phyloP scores from a whole-genome alignment of 169 alveolate genomes.

The Plasmodium yoelii region DNA sequence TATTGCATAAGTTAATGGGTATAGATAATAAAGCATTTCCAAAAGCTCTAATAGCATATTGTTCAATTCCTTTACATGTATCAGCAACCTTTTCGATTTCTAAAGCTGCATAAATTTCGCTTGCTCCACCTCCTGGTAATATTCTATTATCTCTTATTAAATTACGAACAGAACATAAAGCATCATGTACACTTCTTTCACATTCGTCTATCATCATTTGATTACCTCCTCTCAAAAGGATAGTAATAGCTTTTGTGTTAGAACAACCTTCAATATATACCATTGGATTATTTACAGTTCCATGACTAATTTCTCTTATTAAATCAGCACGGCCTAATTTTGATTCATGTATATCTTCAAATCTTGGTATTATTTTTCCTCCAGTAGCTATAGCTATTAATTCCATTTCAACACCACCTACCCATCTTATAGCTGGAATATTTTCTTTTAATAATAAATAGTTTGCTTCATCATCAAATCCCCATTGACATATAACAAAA shows the following conservation, averaged over 20 bases:
- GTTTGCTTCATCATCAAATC: conserved; percentile 99
- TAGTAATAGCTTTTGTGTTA: conserved; percentile 96
- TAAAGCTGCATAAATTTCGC: conserved; percentile 96
- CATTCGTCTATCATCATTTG: conserved; percentile 98
- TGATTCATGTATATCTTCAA: conserved; percentile 93
- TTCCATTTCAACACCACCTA: conserved; percentile 99
- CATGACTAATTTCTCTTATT: conserved; percentile 94
- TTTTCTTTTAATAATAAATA: conserved; percentile 91
- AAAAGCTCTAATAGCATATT: conserved; percentile 98
- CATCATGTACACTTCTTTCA: conserved; percentile 98
- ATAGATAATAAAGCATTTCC: conserved; percentile 97
- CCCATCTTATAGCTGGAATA: conserved; percentile 99
- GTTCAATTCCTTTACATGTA: conserved; percentile 93
- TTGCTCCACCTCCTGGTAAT: conserved; percentile 99
- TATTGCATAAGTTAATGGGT: conserved; percentile 97
- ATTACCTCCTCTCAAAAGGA: conserved; percentile 97
- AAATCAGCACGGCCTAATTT: conserved; percentile 97
- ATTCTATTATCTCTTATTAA: conserved; percentile 90
- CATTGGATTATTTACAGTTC: conserved; percentile 96
- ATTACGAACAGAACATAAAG: conserved; percentile 97
- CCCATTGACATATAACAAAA: conserved; percentile 99
- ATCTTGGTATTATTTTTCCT: conserved; percentile 97
- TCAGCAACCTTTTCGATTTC: conserved; percentile 95
- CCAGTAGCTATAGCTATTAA: conserved; percentile 99
- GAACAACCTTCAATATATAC: conserved; percentile 96